Percentiles rank a stretch among this genome's conserved stretches.
Conservation (phyloP, 2,329 filamentous ascomycete species). For the Penicillium brasilianum region DNA sequence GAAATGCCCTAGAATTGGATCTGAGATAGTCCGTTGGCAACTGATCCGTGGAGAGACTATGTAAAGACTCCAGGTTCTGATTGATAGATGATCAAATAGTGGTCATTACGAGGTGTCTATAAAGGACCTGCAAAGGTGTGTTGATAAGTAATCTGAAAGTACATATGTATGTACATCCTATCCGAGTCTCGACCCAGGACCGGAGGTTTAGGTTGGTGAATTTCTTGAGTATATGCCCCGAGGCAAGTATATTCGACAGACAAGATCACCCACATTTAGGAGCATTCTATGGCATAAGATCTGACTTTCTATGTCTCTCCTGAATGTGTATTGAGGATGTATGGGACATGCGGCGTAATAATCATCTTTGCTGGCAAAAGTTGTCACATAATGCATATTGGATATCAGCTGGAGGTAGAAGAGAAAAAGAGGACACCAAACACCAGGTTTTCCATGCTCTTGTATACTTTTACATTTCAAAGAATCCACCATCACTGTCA, state of each 20-base stretch:
- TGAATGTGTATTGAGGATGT: no score
- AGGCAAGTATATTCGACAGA: no score
- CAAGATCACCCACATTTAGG: no score
- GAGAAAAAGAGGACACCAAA: slow-evolving; percentile 6
- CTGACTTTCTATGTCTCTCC: not conserved
- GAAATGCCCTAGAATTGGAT: no score
- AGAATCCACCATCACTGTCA: slow-evolving; percentile 29
- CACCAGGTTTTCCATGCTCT: slow-evolving; percentile 9
- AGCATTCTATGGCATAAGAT: no score
- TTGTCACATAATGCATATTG: slow-evolving; percentile 21
- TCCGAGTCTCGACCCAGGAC: not conserved
- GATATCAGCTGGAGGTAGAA: slow-evolving; percentile 21
- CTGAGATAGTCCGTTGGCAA: not conserved
- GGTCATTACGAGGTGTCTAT: not conserved
- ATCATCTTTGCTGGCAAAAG: not conserved
- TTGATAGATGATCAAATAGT: not conserved
- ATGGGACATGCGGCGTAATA: not conserved
- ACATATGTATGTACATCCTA: no score
- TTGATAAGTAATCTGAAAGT: no score
- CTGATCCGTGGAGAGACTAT: not conserved
- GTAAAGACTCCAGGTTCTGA: not conserved
- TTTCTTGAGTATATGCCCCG: not conserved
- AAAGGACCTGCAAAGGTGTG: not conserved
- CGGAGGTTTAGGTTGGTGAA: not conserved
- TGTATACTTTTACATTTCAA: slow-evolving; percentile 17